Evolutionary conservation across 345 rosid genomes (phyloP).

Genomic region (Schrenkiella parvula): DNA sequence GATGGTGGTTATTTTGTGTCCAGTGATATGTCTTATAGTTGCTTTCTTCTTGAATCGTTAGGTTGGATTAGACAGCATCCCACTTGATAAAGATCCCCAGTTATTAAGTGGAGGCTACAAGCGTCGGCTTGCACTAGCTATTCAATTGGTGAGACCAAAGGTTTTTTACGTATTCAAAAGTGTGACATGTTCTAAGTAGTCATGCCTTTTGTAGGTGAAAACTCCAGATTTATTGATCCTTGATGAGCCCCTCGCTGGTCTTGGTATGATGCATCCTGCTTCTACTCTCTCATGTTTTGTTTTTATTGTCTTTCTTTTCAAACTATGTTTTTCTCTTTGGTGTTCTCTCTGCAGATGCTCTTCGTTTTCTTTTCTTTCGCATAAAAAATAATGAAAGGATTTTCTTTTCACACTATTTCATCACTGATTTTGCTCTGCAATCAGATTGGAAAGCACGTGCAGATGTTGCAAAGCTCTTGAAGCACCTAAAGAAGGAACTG

Average conservation of each 20-base stretch:
- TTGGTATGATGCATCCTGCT: slow-evolving; percentile 52
- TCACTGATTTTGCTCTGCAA: slow-evolving; percentile 8
- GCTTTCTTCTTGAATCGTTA: slow-evolving; percentile 28
- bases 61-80: slow-evolving; percentile 82
- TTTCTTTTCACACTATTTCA: slow-evolving; percentile 3
- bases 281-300: background rate
- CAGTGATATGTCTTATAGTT: background rate
- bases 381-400: background rate
- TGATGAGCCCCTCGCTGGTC: slow-evolving; percentile 98
- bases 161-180: background rate
- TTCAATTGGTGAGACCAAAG: slow-evolving; percentile 64
- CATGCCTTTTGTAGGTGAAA: slow-evolving; percentile 54
- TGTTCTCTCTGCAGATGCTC: background rate
- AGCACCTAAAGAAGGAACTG: slow-evolving; percentile 78
- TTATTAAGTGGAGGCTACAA: slow-evolving; percentile 93
- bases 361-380: slow-evolving; percentile 10
- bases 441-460: slow-evolving; percentile 95
- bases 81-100: slow-evolving; percentile 84
- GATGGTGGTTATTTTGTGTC: slow-evolving; percentile 8
- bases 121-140: slow-evolving; percentile 87
- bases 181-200: background rate
- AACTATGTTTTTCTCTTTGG: background rate
- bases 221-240: slow-evolving; percentile 77
- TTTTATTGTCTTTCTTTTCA: background rate
- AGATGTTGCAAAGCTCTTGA: slow-evolving; percentile 84